Evolutionary conservation across 2,329 filamentous ascomycete genomes (phyloP).

Genomic region (Nigrograna mackinnonii): DNA sequence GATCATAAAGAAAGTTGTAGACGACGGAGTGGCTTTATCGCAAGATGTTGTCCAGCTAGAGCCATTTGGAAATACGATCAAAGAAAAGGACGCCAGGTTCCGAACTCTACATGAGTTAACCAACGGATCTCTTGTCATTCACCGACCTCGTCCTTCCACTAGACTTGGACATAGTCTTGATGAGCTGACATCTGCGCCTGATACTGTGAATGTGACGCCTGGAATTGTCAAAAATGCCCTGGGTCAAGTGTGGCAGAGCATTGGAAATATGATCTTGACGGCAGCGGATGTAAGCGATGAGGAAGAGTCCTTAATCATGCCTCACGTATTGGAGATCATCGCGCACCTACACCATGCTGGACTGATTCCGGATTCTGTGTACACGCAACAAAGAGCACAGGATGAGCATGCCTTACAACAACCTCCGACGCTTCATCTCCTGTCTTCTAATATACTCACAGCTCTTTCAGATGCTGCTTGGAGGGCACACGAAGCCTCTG

Average conservation of each 20-base stretch:
- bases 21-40: constrained; percentile 24
- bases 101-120: constrained; percentile 27
- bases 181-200: constrained; percentile 26
- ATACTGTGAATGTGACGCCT: constrained; percentile 22
- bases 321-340: constrained; percentile 51
- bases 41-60: constrained; percentile 16
- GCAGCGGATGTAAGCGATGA: constrained; percentile 25
- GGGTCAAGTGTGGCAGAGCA: constrained; percentile 50
- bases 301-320: constrained; percentile 36
- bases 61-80: constrained; percentile 17
- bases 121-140: constrained; percentile 20
- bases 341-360: constrained; percentile 52
- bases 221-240: constrained; percentile 38
- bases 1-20: constrained; percentile 48
- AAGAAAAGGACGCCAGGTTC: constrained; percentile 17
- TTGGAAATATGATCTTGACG: constrained; percentile 50
- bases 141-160: constrained; percentile 15
- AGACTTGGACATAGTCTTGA: constrained; percentile 23
- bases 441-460: constrained; percentile 53
- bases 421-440: constrained; percentile 51
- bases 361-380: constrained; percentile 51
- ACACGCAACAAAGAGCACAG: constrained; percentile 40
- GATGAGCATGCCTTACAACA: constrained; percentile 46
- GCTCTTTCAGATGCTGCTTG: constrained; percentile 55
- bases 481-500: constrained; percentile 48